These are phyloP conservation scores for Eucalyptus camaldulensis DNA, from an alignment of 345 rosid genomes.

Conservation along the genomic window DNA sequence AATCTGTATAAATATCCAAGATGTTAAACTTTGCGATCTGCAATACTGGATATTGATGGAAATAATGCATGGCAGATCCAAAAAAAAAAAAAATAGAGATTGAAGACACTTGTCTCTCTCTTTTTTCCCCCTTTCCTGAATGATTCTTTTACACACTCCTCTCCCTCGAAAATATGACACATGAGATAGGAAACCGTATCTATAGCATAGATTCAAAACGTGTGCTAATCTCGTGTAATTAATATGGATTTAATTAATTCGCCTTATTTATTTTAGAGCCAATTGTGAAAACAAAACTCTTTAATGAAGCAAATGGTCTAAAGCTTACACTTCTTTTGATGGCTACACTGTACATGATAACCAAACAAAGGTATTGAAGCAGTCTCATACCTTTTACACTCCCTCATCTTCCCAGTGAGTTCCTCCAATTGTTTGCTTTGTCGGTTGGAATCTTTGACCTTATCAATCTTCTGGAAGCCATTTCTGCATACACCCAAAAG, in stretches of 20 bases:
- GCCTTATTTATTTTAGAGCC: neutral
- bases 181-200: neutral
- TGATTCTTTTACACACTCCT: neutral
- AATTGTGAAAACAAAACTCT: neutral
- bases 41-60: neutral
- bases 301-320: neutral
- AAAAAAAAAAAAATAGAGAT: neutral
- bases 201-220: neutral
- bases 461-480: conserved; percentile 97
- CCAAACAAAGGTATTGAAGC: neutral
- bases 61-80: neutral
- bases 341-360: neutral
- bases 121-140: neutral
- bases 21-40: neutral
- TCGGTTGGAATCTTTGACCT: conserved; percentile 81
- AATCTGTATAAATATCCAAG: conserved; percentile 30
- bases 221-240: neutral
- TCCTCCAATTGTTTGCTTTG: conserved; percentile 98
- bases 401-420: conserved; percentile 92
- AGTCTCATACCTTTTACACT: conserved; percentile 67
- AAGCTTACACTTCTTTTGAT: neutral
- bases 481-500: conserved; percentile 31
- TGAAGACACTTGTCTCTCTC: neutral
- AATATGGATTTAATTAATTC: neutral
- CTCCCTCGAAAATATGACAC: neutral